Evolutionary conservation across 2,329 filamentous ascomycete species (phyloP).

Genomic region (Talaromyces sp.): DNA sequence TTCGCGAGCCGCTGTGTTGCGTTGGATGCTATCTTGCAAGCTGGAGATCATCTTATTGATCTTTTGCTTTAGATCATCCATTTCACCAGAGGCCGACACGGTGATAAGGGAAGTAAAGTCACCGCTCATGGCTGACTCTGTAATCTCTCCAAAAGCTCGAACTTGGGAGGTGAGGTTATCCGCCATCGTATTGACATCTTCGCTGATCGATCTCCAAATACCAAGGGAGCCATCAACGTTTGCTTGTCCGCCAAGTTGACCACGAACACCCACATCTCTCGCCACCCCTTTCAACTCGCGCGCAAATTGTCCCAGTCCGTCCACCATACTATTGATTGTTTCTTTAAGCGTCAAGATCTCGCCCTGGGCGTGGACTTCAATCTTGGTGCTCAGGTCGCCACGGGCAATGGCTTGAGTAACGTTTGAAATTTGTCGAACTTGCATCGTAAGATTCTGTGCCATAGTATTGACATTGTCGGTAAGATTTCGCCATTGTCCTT

Average conservation of each 20-base stretch:
- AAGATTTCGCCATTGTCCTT: conserved; percentile 65
- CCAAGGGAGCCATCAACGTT: conserved; percentile 87
- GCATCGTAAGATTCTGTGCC: conserved; percentile 60
- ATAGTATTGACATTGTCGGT: conserved; percentile 67
- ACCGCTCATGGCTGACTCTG: conserved; percentile 88
- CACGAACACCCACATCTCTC: conserved; percentile 91
- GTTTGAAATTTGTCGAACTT: conserved; percentile 84
- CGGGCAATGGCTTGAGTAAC: conserved; percentile 92
- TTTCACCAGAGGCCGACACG: conserved; percentile 91
- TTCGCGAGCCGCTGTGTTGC: conserved; percentile 89
- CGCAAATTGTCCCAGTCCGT: conserved; percentile 87
- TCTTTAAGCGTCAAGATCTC: conserved; percentile 90
- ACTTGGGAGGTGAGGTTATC: conserved; percentile 87
- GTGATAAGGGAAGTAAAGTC: conserved; percentile 95
- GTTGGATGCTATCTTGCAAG: conserved; percentile 87
- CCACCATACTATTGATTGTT: conserved; percentile 98
- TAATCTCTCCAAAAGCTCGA: conserved; percentile 92
- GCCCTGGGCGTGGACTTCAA: conserved; percentile 87
- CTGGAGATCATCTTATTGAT: conserved; percentile 99
- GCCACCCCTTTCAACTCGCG: conserved; percentile 91
- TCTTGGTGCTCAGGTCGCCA: conserved; percentile 91
- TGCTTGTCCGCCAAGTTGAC: conserved; percentile 96
- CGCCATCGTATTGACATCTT: conserved; percentile 90
- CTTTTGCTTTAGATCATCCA: conserved; percentile 96
- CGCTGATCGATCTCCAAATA: conserved; percentile 95